Evolutionary conservation across 2,329 filamentous ascomycete genomes (phyloP), one percentile per base, ranked within the genome.

Genomic region (Cryphonectria radicalis): DNA sequence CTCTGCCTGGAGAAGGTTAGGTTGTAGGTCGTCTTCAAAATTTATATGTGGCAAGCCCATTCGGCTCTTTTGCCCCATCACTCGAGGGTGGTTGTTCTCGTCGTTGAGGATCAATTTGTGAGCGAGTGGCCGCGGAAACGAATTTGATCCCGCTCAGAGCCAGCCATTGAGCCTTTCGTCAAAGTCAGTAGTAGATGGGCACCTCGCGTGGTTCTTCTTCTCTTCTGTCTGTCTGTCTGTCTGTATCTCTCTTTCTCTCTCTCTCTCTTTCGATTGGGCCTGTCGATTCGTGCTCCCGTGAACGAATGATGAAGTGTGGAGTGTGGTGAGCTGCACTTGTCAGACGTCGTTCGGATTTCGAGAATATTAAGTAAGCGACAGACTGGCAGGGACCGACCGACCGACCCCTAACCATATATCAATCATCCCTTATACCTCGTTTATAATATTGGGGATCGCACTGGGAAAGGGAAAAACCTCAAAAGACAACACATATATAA

Each of bases 311-410:
- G 22, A 19, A 37, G 57, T 62, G 57, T 22, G 57, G 57, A 25
- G 57, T 19, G 19, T 22, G 28, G 22, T 35, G 57, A 50, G 28
- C 28, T 35, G 19, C 14, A 37, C 28, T 7, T 14, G 57, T 37
- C 28, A 62, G 57, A 37, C 28, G 57, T 62, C 57, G 57, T 62
- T 62, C 32, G 57, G 1, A 37, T 62, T 37, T 62, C 28, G 32
- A 22, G 35, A 25, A 19, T 11, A 62, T 62, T 62, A 62, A 37
- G 59, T 62, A 62, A 62, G 59, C 22, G 35, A 40, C 59, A 32
- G 4, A 1, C 59, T 11, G 32, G 22, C 59, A 62, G 35, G 59
- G 32, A 32, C 32, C 32, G 59, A 1, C 37, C 37, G 32, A 32
- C 32, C 32, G 59, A 1, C 37, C 37, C 37, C 10, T 11, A 40